phyloP scores from a whole-genome alignment of 148 eudicot species.

The Rhododendron simsii region DNA sequence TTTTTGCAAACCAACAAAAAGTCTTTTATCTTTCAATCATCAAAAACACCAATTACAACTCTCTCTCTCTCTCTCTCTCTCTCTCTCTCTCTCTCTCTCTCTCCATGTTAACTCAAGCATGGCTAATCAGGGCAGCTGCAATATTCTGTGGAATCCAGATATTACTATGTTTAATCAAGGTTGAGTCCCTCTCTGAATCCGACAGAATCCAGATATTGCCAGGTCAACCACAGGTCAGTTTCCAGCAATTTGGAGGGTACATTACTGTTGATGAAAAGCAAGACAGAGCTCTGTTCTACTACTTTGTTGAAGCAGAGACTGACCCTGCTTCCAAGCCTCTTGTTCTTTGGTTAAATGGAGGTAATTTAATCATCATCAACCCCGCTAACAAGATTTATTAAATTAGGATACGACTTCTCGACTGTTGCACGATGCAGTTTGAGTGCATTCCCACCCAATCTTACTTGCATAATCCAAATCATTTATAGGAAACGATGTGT shows the following conservation, averaged over 20 bases:
- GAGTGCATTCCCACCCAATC: too few species aligned
- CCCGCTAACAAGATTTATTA: not conserved
- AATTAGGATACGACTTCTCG: not conserved
- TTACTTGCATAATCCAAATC: not conserved
- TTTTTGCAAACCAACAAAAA: too few species aligned
- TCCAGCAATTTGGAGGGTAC: conserved; percentile 66
- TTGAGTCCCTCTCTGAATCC: conserved; percentile 14
- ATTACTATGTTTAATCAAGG: not conserved
- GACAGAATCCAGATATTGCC: conserved; percentile 48
- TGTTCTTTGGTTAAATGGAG: conserved; percentile 90
- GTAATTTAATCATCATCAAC: conserved; percentile 21
- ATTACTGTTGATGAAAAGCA: conserved; percentile 40
- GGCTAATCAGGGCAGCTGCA: conserved; percentile 13
- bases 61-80: not conserved
- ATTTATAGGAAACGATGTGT: not conserved
- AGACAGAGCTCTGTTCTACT: conserved; percentile 62
- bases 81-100: conserved; percentile 5
- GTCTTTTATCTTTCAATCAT: too few species aligned
- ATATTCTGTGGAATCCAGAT: conserved; percentile 13
- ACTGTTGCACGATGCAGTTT: not conserved
- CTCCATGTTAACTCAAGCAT: conserved; percentile 25
- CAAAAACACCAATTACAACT: too few species aligned
- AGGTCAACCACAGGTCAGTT: conserved; percentile 65
- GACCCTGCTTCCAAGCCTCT: conserved; percentile 55
- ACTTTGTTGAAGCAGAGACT: conserved; percentile 61